These are phyloP conservation scores for Trifolium pratense DNA, from an alignment of 306 rosid genomes.

Conservation along the genomic window DNA sequence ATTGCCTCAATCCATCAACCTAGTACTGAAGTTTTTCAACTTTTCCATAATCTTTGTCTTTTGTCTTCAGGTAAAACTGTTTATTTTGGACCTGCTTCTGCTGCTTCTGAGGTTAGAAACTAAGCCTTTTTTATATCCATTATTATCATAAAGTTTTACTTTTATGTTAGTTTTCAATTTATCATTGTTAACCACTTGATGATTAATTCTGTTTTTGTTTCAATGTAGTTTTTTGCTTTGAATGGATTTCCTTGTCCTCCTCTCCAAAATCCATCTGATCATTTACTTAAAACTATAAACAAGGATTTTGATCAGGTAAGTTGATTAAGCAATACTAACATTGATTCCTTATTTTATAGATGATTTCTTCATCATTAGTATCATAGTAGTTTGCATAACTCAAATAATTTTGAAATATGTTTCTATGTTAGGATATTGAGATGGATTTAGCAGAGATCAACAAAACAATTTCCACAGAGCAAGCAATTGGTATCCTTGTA, in stretches of 20 bases:
- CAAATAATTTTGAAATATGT: too few species aligned
- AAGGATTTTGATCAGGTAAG: slow-evolving; percentile 74
- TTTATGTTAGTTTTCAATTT: neutral
- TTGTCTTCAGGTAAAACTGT: slow-evolving; percentile 65
- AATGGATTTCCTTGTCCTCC: slow-evolving; percentile 76
- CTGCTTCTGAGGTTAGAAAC: slow-evolving; percentile 55
- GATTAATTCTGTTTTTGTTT: slow-evolving; percentile 4
- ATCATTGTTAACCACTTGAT: neutral
- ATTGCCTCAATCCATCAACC: slow-evolving; percentile 81
- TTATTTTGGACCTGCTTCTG: slow-evolving; percentile 74
- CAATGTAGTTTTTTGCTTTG: slow-evolving; percentile 62
- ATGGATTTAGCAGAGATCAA: slow-evolving; percentile 29
- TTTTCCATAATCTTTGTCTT: slow-evolving; percentile 71
- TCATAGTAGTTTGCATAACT: too few species aligned
- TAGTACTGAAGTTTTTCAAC: slow-evolving; percentile 69
- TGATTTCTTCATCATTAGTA: too few species aligned
- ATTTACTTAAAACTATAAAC: slow-evolving; percentile 72
- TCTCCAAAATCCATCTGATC: slow-evolving; percentile 75
- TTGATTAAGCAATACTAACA: neutral
- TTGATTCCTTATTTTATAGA: too few species aligned
- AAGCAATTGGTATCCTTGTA: slow-evolving; percentile 43
- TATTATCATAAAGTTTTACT: too few species aligned
- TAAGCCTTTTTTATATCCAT: neutral
- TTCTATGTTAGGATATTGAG: slow-evolving; percentile 49
- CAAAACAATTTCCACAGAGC: slow-evolving; percentile 37